Percentiles rank a stretch among this genome's conserved stretches.
phyloP scores from a whole-genome alignment of 306 rosid species.

The Prosopis cineraria region DNA sequence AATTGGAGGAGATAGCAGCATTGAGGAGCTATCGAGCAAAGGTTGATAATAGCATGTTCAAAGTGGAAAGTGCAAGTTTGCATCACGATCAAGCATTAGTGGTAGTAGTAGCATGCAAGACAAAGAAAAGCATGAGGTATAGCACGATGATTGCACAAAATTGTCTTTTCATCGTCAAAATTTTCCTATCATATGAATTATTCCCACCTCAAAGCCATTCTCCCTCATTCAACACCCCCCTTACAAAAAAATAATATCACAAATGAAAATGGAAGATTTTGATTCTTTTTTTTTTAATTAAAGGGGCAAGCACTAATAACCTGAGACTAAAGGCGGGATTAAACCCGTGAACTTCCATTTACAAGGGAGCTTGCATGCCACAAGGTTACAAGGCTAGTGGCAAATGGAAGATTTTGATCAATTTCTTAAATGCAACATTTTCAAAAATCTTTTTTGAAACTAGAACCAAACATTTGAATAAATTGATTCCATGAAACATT shows the following conservation, averaged over 20 bases:
- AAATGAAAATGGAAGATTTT: not conserved
- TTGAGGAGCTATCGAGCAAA: not conserved
- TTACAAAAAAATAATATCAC: not conserved
- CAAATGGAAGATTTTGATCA: not conserved
- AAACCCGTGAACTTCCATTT: no score
- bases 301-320: no score
- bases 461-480: not conserved
- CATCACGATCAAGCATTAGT: not conserved
- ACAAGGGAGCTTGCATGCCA: no score
- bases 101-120: not conserved
- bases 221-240: not conserved
- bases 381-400: no score
- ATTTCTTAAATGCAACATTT: not conserved
- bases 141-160: not conserved
- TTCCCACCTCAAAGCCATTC: not conserved
- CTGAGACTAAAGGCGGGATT: no score
- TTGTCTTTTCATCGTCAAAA: not conserved
- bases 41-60: not conserved
- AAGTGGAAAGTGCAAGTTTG: not conserved
- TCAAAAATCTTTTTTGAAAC: not conserved
- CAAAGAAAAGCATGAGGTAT: not conserved
- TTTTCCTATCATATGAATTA: not conserved
- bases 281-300: no score
- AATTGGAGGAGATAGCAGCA: not conserved
- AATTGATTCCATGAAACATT: not conserved